Conservation (phyloP, 2,329 filamentous ascomycete genomes). For the Seiridium unicorne region DNA sequence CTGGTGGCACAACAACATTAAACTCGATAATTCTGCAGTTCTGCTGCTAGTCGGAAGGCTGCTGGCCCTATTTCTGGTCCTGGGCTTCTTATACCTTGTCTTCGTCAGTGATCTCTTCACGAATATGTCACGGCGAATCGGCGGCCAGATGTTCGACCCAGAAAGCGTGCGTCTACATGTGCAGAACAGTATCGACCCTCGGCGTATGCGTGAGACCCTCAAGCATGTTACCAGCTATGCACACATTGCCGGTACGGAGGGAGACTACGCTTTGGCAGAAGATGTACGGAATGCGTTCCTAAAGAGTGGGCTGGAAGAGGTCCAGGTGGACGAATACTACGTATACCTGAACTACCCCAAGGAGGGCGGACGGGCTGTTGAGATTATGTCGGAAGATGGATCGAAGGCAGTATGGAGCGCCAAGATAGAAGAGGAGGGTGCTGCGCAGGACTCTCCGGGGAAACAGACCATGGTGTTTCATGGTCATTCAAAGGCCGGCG, state of each 20-base stretch:
- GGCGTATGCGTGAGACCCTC: slow-evolving; percentile 69
- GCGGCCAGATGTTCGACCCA: slow-evolving; percentile 74
- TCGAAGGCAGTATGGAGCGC: slow-evolving; percentile 71
- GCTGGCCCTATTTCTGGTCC: slow-evolving; percentile 71
- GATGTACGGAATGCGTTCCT: slow-evolving; percentile 79
- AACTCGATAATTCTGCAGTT: slow-evolving; percentile 41
- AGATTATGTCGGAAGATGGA: slow-evolving; percentile 70
- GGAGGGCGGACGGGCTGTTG: slow-evolving; percentile 72
- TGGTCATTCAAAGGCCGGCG: slow-evolving; percentile 82
- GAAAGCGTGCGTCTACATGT: slow-evolving; percentile 77
- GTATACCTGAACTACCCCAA: slow-evolving; percentile 93
- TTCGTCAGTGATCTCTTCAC: slow-evolving; percentile 84
- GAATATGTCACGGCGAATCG: slow-evolving; percentile 59
- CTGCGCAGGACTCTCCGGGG: slow-evolving; percentile 51
- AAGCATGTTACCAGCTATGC: slow-evolving; percentile 79
- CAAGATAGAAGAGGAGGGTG: slow-evolving; percentile 73
- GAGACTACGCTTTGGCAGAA: slow-evolving; percentile 81
- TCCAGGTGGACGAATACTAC: slow-evolving; percentile 74
- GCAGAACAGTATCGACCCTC: slow-evolving; percentile 68
- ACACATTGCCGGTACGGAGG: slow-evolving; percentile 92
- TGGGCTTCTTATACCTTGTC: slow-evolving; percentile 77
- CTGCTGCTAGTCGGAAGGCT: slow-evolving; percentile 70
- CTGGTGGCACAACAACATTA: slow-evolving; percentile 35
- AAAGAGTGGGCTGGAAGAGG: slow-evolving; percentile 70
- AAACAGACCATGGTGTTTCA: slow-evolving; percentile 81